Conservation (phyloP, 768 basidiomycete species). For the Cubamyces sp. region DNA sequence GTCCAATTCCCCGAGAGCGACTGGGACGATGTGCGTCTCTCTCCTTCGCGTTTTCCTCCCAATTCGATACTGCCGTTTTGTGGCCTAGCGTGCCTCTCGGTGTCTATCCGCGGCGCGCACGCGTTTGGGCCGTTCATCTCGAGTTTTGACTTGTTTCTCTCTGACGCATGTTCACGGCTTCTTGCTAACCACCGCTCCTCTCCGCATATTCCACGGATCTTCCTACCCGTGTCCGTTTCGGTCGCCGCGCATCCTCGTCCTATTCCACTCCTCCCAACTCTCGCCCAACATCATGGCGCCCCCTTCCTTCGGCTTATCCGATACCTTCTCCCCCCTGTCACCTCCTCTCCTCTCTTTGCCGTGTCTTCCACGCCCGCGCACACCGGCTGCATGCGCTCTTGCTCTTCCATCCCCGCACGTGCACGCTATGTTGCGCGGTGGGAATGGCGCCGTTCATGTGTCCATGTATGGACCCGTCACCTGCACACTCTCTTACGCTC, state of each 20-base stretch:
- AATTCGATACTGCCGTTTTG: neutral
- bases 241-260: conserved; percentile 25
- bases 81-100: conserved; percentile 10
- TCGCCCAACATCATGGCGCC: conserved; percentile 35
- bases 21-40: conserved; percentile 67
- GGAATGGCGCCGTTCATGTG: conserved; percentile 26
- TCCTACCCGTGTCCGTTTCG: conserved; percentile 16
- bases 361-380: conserved; percentile 6
- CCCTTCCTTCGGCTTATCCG: conserved; percentile 25
- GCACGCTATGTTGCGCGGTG: conserved; percentile 8
- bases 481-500: conserved; percentile 17
- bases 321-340: conserved; percentile 11
- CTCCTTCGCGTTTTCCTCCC: conserved; percentile 14
- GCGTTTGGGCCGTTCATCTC: conserved; percentile 6
- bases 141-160: conserved; percentile 21
- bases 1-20: conserved; percentile 66
- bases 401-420: conserved; percentile 14
- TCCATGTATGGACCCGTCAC: conserved; percentile 20
- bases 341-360: neutral
- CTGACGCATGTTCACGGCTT: conserved; percentile 5
- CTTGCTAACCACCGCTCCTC: conserved; percentile 21
- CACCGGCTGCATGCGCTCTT: conserved; percentile 6
- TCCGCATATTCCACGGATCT: conserved; percentile 22
- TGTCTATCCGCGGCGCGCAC: neutral
- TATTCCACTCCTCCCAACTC: neutral